Base-by-base conservation (phyloP, 2,329 filamentous ascomycete species). In the Colletotrichum sp. region DNA sequence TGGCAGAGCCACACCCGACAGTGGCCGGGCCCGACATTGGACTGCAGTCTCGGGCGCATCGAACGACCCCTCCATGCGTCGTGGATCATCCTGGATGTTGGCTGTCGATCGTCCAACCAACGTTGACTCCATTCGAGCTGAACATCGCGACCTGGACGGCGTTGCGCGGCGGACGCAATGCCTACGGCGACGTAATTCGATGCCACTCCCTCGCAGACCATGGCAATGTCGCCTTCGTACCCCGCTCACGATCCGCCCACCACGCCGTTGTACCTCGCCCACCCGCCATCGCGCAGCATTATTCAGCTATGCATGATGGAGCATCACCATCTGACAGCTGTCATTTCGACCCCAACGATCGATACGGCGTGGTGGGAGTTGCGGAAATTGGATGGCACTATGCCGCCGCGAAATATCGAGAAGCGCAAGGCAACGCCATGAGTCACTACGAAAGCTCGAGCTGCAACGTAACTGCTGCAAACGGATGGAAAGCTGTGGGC, bases 31-130 rank as follows among this genome's bases (percentile, higher is more conserved):
- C 57, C 48, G 27, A 36, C 4, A 13, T 63, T 30, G 69, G 11
- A 44, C 44, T 39, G 34, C 44, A 25, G 57, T 59, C 16, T n/a
- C 32, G 22, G 52, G 44, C 57, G 70, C 59, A 65, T 74, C 57
- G 16, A 39, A 25, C 30, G 48, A 77, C 74, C 76, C 76, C 75
- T 74, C 76, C 44, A 75, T 74, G 55, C 55, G 66, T 74, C 76
- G 74, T 75, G 71, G 65, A 77, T 77, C 57, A 75, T 71, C 75
- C 71, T 48, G 48, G 74, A 36, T 48, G 16, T 32, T 63, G 57
- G 55, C 36, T n/a, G 69, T 71, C 60, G 76, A 76, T 76, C 74
- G 15, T 48, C 27, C 59, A 60, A 55, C 48, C 59, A 55, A 44
- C 60, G 57, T 48, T 72, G 72, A 72, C 68, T 59, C 63, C 5